Conservation (phyloP, 129 eudicot genomes). For the Ambrosia artemisiifolia region DNA sequence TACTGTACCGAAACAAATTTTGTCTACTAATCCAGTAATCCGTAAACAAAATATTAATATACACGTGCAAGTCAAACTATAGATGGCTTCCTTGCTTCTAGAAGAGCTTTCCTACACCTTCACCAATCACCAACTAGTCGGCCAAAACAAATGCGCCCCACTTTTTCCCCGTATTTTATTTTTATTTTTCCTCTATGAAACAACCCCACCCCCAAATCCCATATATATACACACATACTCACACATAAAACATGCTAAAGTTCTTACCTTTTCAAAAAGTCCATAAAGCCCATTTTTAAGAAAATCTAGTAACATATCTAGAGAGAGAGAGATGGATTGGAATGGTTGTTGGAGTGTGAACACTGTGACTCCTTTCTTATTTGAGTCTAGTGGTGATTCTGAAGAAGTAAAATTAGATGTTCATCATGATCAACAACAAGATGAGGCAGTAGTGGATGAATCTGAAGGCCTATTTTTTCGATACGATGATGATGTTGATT, state of each 20-base stretch:
- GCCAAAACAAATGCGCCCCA: not conserved
- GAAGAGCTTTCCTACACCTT: constrained; percentile 21
- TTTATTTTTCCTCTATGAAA: no score
- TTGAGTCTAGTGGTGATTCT: constrained; percentile 40
- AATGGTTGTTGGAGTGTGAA: constrained; percentile 27
- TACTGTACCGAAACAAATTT: not conserved
- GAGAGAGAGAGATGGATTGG: constrained; percentile 32
- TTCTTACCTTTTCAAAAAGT: constrained; percentile 9
- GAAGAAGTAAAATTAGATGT: constrained; percentile 23
- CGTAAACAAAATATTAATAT: not conserved
- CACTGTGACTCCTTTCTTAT: constrained; percentile 21
- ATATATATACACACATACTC: not conserved
- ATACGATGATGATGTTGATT: constrained; percentile 3
- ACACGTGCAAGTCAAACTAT: constrained; percentile 29
- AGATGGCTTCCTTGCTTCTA: constrained; percentile 21
- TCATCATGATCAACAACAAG: not conserved
- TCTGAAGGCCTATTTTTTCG: not conserved
- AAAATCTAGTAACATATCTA: constrained; percentile 7
- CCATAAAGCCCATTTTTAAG: not conserved
- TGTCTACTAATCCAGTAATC: no score
- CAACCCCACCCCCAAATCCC: not conserved
- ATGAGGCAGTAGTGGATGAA: constrained; percentile 14
- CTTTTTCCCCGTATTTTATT: no score
- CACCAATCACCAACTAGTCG: constrained; percentile 21
- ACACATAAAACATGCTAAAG: not conserved